phyloP scores from a whole-genome alignment of 305 asterid species.

The Fraxinus xanthoxyloides region DNA sequence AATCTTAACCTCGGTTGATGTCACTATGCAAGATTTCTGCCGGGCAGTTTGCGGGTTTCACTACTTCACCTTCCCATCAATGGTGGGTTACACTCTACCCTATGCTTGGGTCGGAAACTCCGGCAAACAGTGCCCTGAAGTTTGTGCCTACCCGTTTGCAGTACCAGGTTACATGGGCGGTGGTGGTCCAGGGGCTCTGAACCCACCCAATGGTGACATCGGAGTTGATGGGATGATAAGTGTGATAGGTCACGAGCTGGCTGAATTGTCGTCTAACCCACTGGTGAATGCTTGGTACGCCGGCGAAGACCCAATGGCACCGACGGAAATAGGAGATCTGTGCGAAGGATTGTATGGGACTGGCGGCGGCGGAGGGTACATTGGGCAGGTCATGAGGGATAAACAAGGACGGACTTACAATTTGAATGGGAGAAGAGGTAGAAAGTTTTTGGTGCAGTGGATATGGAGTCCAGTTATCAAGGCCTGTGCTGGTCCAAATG shows the following conservation, averaged over 20 bases:
- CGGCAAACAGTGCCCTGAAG: constrained; percentile 68
- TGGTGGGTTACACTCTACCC: constrained; percentile 65
- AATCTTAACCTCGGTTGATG: constrained; percentile 69
- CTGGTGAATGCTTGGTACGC: constrained; percentile 75
- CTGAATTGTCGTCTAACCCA: constrained; percentile 68
- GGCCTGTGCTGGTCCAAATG: constrained; percentile 76
- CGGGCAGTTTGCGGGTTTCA: constrained; percentile 92
- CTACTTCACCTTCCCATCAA: constrained; percentile 81
- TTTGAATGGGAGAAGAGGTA: constrained; percentile 55
- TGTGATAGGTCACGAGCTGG: constrained; percentile 66
- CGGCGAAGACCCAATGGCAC: constrained; percentile 74
- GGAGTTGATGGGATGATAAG: constrained; percentile 74
- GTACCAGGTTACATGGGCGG: constrained; percentile 65
- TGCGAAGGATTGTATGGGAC: constrained; percentile 67
- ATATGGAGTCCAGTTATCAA: constrained; percentile 56
- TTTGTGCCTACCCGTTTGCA: constrained; percentile 68
- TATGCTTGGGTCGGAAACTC: constrained; percentile 85
- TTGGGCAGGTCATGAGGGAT: constrained; percentile 57
- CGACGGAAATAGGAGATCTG: constrained; percentile 69
- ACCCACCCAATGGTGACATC: constrained; percentile 53
- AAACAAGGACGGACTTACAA: constrained; percentile 48
- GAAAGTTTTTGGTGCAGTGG: constrained; percentile 68
- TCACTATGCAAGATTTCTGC: constrained; percentile 82
- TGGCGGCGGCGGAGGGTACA: constrained; percentile 72
- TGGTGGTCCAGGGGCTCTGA: constrained; percentile 43